These are phyloP conservation scores for Clonostachys byssicola DNA, from an alignment of 2,329 filamentous ascomycete genomes.

Conservation along the genomic window DNA sequence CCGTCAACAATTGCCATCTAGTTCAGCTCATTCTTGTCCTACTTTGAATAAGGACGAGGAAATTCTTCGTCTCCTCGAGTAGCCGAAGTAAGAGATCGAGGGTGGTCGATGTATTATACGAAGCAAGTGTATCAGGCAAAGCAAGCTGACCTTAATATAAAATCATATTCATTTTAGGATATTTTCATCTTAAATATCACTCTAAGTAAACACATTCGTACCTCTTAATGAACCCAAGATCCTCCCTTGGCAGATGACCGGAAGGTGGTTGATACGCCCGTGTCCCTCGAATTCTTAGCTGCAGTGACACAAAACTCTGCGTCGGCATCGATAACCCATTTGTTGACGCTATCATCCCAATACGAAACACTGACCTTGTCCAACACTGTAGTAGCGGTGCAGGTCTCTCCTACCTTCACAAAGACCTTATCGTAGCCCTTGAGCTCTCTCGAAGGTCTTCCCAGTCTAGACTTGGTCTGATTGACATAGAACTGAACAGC, in stretches of 20 bases:
- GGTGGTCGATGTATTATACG: too few species aligned
- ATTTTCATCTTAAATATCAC: too few species aligned
- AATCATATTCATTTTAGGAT: too few species aligned
- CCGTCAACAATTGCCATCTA: too few species aligned
- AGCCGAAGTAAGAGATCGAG: too few species aligned
- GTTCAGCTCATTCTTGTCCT: too few species aligned
- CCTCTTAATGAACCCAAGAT: not conserved
- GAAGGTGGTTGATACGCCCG: not conserved
- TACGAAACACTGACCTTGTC: not conserved
- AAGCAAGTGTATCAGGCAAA: too few species aligned
- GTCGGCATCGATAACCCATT: not conserved
- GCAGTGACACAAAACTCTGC: not conserved
- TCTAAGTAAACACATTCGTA: not conserved
- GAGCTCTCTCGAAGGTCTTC: slow-evolving; percentile 62
- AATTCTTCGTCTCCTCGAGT: too few species aligned
- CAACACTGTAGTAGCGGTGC: slow-evolving; percentile 20
- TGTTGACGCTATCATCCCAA: not conserved
- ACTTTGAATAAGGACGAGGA: too few species aligned
- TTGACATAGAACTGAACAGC: slow-evolving; percentile 56
- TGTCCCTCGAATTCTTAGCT: not conserved
- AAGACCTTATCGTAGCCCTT: slow-evolving; percentile 65
- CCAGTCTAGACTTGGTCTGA: slow-evolving; percentile 48
- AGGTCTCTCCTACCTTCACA: slow-evolving; percentile 54
- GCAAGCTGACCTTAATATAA: too few species aligned
- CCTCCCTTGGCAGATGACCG: not conserved